Base-by-base conservation (phyloP, 73 alveolate genomes). In the Paraurostyla sp. region DNA sequence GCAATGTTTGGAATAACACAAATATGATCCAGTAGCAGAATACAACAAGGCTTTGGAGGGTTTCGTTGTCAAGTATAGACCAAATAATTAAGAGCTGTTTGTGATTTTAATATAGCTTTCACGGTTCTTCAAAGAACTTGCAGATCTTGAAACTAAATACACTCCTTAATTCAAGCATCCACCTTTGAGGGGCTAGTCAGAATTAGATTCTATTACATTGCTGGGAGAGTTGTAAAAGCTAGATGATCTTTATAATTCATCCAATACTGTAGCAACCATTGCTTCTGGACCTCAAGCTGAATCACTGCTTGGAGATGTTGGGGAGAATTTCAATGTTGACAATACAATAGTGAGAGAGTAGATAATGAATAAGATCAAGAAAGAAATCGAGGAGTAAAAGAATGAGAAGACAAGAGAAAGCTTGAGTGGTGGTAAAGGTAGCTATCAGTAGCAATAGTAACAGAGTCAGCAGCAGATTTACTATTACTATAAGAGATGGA, bases 81-180 rank as follows among this genome's bases (percentile, higher is more conserved):
- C 97, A 0, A 93, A 73, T 80, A 87, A 92, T 46, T 54, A 93
- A 42, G 96, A 93, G 60, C 62, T 93, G 9, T 93, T 93, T 45
- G 94, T 92, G 60, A 91, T 93, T 46, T 62, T 93, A 36, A 94
- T 93, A n/a, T 57, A 93, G 52, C 86, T 93, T 18, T 75, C 94
- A 25, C 83, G 95, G 59, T 93, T 93, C 63, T 80, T 93, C 78
- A 80, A 91, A 76, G 97, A 93, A 45, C 83, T 93, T 25, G 92
- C 96, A 51, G 97, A 93, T 56, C 80, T 93, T 27, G 97, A 90
- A 86, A 90, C 95, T 0, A 54, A 84, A 40, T 80, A 41, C 71
- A 90, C 95, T 41, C 97, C 97, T 29, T 71, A 85, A 9, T 93
- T 93, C 75, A 86, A 92, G 71, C 97, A 93, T 76, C 97, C 97